Percentiles rank a stretch among this genome's conserved stretches.
Evolutionary conservation across 2,329 filamentous ascomycete species (phyloP).

Genomic region (Ophiostoma angusticollis): DNA sequence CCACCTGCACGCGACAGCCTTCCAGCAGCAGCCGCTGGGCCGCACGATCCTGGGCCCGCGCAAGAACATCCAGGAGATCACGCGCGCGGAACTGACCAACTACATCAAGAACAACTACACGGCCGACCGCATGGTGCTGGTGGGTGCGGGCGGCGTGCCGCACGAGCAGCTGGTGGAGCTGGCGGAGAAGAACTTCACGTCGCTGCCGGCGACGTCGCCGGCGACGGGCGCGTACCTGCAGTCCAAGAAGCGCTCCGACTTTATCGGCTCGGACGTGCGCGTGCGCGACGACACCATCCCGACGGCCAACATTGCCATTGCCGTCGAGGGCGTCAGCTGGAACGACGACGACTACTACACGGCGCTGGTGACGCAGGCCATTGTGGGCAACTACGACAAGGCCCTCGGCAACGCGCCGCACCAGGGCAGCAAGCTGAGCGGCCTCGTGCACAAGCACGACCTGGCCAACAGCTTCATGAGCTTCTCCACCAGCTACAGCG

Average conservation of each 20-base stretch:
- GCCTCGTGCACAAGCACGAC: slow-evolving; percentile 84
- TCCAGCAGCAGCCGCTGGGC: slow-evolving; percentile 89
- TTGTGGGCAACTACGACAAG: slow-evolving; percentile 99
- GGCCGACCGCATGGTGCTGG: slow-evolving; percentile 97
- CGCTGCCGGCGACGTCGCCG: slow-evolving; percentile 62
- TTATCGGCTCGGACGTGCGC: slow-evolving; percentile 90
- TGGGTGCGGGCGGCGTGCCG: slow-evolving; percentile 85
- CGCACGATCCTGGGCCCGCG: slow-evolving; percentile 95
- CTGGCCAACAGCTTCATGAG: slow-evolving; percentile 99
- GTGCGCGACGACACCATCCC: slow-evolving; percentile 93
- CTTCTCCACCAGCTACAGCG: slow-evolving; percentile 98
- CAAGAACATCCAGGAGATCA: slow-evolving; percentile 96
- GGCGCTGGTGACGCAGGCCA: slow-evolving; percentile 91
- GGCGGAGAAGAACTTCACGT: slow-evolving; percentile 88
- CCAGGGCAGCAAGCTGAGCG: slow-evolving; percentile 95
- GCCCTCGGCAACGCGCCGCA: slow-evolving; percentile 95
- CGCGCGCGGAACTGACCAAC: slow-evolving; percentile 75
- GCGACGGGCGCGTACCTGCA: slow-evolving; percentile 61
- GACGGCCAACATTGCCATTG: slow-evolving; percentile 94
- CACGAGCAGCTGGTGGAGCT: slow-evolving; percentile 91
- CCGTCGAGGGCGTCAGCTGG: slow-evolving; percentile 99
- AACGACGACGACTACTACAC: slow-evolving; percentile 99
- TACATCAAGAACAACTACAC: slow-evolving; percentile 99
- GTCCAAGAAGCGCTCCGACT: slow-evolving; percentile 82
- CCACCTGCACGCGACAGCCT: slow-evolving; percentile 95